Base-by-base conservation (phyloP, 345 rosid genomes). In the Eucalyptus paniculata region DNA sequence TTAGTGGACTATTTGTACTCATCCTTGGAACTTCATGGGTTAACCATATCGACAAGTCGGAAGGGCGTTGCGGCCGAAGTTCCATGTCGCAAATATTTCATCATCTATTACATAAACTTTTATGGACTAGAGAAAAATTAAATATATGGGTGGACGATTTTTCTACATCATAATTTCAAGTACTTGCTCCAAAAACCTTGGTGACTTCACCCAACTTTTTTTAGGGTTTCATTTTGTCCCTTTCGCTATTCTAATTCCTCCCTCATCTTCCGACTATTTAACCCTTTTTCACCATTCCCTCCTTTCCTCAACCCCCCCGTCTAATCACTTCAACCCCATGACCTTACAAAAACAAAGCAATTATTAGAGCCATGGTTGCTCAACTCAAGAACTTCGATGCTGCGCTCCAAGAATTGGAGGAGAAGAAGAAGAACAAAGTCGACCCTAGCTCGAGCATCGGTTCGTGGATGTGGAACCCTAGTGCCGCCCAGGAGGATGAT, bases 401-500 rank as follows among this genome's bases (percentile, higher is more conserved):
- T 26, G 16, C 30, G 28, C 28, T 77, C 30, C 85, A 77, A 77
- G 85, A 40, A 37, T 11, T 40, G 81, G 91, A 88, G 42, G 90
- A 92, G 87, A 91, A 89, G 32, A 88, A 91, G 90, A 88, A 89
- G 45, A 91, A 90, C 47, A 90, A 89, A 67, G 62, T 56, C 30
- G 87, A 86, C 89, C 86, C 87, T 26, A 86, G 67, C 90, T 50
- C 86, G 17, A 34, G 53, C 72, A 37, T 91, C 4, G 89, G 88
- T 58, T 90, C 92, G 88, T 93, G 93, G 95, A 95, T 93, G 94
- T 96, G 97, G 99, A 96, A 95, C 93, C 95, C 95, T 91, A 94
- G 92, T 58, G 92, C 89, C 88, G 58, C 69, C 44, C 94, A 91
- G 24, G 94, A 94, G 50, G 97, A 95, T 2, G 99, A 97, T 62